Evolutionary conservation across 371 early-diverging fungal species (phyloP).

Genomic region (Dentiscutata heterogama): DNA sequence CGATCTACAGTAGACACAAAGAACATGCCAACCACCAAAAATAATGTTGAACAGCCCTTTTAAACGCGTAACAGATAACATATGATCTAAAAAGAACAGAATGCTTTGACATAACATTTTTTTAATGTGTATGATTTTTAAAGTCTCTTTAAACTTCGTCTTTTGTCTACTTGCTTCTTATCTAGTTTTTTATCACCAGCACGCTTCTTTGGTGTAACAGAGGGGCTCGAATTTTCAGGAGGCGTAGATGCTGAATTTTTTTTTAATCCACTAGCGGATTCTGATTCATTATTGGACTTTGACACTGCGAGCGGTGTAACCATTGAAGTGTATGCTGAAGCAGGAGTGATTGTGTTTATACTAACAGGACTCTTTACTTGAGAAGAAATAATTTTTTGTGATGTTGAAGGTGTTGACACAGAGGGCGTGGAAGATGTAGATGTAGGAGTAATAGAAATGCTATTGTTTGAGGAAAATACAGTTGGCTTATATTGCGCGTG

Average conservation of each 20-base stretch:
- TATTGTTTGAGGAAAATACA: constrained; percentile 23
- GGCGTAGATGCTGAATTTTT: not conserved
- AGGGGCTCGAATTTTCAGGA: constrained; percentile 13
- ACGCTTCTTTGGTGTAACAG: constrained; percentile 43
- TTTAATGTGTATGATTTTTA: not conserved
- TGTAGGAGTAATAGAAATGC: not conserved
- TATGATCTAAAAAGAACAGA: too few relatives aligned
- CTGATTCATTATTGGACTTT: not conserved
- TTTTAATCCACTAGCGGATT: not conserved
- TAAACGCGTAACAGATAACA: too few relatives aligned
- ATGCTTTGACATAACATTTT: too few relatives aligned
- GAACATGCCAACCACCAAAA: too few relatives aligned
- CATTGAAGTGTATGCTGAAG: constrained; percentile 43
- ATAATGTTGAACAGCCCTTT: too few relatives aligned
- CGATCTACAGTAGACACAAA: too few relatives aligned
- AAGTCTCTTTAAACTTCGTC: constrained; percentile 44
- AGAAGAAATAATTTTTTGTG: constrained; percentile 50
- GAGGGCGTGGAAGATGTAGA: not conserved
- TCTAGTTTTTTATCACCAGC: constrained; percentile 41
- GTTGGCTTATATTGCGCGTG: constrained; percentile 65
- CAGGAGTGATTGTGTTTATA: not conserved
- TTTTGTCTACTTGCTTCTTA: constrained; percentile 44
- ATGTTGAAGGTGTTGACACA: constrained; percentile 28
- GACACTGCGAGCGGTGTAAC: constrained; percentile 33
- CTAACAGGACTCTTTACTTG: not conserved